These are phyloP conservation scores for Fusarium concolor DNA, from an alignment of 2,329 filamentous ascomycete genomes.

Conservation along the genomic window DNA sequence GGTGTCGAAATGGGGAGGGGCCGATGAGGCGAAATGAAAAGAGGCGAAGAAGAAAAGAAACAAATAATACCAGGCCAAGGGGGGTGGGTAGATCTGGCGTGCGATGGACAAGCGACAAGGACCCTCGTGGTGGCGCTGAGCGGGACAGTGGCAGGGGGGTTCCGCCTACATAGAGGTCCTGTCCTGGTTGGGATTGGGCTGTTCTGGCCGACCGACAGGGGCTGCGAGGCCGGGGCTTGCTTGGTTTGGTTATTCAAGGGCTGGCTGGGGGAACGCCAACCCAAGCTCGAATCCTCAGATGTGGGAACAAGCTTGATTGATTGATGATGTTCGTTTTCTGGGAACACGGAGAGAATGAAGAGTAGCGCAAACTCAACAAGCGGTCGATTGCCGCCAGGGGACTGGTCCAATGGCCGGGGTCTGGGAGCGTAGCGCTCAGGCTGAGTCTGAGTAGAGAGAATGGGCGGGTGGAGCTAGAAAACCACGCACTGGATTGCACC, in stretches of 20 bases:
- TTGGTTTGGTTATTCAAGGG: slow-evolving; percentile 25
- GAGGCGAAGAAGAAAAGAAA: slow-evolving; percentile 40
- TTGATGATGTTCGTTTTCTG: slow-evolving; percentile 25
- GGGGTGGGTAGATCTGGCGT: slow-evolving; percentile 51
- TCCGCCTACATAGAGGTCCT: slow-evolving; percentile 31
- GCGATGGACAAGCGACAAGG: slow-evolving; percentile 47
- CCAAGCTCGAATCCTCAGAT: slow-evolving; percentile 20
- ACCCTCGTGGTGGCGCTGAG: slow-evolving; percentile 52
- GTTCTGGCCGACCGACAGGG: slow-evolving; percentile 31
- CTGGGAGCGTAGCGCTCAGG: slow-evolving; percentile 43
- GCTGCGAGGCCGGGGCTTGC: slow-evolving; percentile 30
- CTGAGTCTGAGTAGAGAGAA: slow-evolving; percentile 23
- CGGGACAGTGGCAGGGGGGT: slow-evolving; percentile 45
- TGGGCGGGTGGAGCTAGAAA: slow-evolving; percentile 44
- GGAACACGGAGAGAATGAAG: slow-evolving; percentile 32
- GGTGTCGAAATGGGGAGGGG: slow-evolving; percentile 41
- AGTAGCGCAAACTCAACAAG: slow-evolving; percentile 46
- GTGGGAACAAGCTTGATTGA: slow-evolving; percentile 29
- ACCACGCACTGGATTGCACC: slow-evolving; percentile 52
- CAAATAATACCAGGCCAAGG: slow-evolving; percentile 41
- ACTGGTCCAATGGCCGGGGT: slow-evolving; percentile 46
- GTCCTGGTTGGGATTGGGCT: slow-evolving; percentile 34
- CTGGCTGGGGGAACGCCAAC: slow-evolving; percentile 27
- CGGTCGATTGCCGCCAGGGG: slow-evolving; percentile 40
- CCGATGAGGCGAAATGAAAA: slow-evolving; percentile 44